A percentile compares a stretch with the other conserved stretches of the same genome.
phyloP scores from a whole-genome alignment of 345 rosid genomes.

The Eucalyptus decipiens region DNA sequence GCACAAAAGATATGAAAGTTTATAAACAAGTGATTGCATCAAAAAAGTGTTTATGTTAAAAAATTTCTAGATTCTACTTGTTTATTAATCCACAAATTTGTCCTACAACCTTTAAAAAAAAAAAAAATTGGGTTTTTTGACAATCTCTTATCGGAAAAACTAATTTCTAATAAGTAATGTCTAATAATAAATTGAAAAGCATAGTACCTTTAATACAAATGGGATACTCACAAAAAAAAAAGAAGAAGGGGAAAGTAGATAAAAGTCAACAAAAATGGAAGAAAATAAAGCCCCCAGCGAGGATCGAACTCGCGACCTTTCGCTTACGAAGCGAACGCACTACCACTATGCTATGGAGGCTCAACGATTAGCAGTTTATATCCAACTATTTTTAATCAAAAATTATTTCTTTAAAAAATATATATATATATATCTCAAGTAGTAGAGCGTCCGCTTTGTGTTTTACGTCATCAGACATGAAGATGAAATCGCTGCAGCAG shows the following conservation, averaged over 20 bases:
- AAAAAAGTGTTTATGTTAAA: neutral
- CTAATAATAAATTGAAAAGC: neutral
- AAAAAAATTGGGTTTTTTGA: neutral
- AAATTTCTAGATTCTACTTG: rapidly evolving
- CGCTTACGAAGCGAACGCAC: slow-evolving; percentile 99
- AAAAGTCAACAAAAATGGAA: neutral
- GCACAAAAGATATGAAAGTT: neutral
- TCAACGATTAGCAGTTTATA: rapidly evolving
- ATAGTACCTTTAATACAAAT: neutral
- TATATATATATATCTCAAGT: too few relatives aligned
- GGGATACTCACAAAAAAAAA: neutral
- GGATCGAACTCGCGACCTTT: slow-evolving; percentile 99
- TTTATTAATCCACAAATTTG: neutral
- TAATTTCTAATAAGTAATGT: neutral
- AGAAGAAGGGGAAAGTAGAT: neutral
- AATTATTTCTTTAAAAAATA: neutral
- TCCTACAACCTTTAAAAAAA: neutral
- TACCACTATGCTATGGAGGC: slow-evolving; percentile 99
- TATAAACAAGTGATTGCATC: neutral
- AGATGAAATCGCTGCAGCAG: neutral
- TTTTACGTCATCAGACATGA: neutral
- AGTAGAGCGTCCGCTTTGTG: neutral
- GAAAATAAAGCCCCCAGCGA: slow-evolving; percentile 13
- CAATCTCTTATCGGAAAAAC: neutral
- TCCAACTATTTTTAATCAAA: neutral